Base-by-base conservation (phyloP, 2,329 filamentous ascomycete genomes). In the Claviceps purpurea region DNA sequence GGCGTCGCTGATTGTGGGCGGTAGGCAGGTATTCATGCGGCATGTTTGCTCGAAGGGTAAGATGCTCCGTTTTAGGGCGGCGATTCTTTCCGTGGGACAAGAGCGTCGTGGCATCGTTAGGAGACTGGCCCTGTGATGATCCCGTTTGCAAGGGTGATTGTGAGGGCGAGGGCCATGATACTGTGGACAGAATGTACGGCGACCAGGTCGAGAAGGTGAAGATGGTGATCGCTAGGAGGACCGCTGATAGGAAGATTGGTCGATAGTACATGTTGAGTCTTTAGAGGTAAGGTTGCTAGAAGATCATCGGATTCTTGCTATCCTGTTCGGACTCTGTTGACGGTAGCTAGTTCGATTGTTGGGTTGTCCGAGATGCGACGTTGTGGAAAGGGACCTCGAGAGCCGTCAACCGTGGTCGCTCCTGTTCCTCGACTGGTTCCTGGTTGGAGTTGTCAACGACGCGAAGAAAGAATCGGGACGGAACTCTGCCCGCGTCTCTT, bases 1-100 rank as follows among this genome's bases (percentile, higher is more conserved):
- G 71, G 18, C 89, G 74, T 51, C 77, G 79, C 22, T 70, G 60
- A 40, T 71, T 68, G 20, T 64, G 53, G 26, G 60, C 46, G 3
- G 68, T 70, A 3, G 66, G 62, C 18, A 69, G 54, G 46, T 63
- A 51, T 41, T 61, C 50, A 10, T 55, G 51, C 11, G 68, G 64
- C 8, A 73, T 57, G 16, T 56, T 55, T 37, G 60, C 61, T 39
- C 65, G 56, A 47, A 67, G 59, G 10, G 57, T 61, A 24, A 66
- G 62, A 38, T 58, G 59, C 38, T 64, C 61, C 14, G 30, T 22
- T n/a, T 47, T 44, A 16, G 47, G 52, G n/a, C 20, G 47, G 11
- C 14, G 44, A 13, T 38, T 46, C 16, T 24, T 47, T 14, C 18
- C n/a, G 11, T 18, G 16, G 4, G n/a, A 49, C 10, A 30, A 16